phyloP scores from a whole-genome alignment of 2,329 filamentous ascomycete species.

The Penicillium olsonii region DNA sequence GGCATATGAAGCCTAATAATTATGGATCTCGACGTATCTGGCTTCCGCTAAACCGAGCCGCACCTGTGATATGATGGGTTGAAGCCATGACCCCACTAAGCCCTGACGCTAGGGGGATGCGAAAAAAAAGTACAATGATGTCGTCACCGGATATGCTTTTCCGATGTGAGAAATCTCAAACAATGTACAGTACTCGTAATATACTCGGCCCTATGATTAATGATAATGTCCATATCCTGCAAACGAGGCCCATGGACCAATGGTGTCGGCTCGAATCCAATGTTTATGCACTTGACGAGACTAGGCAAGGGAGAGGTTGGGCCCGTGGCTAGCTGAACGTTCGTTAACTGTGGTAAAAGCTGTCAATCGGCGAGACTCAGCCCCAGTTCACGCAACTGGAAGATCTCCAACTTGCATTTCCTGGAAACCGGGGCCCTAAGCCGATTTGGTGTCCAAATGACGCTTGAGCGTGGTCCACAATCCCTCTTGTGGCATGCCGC shows the following conservation, averaged over 20 bases:
- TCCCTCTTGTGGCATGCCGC: conserved; percentile 17
- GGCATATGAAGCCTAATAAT: background rate
- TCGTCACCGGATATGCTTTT: background rate
- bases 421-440: conserved; percentile 22
- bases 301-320: background rate
- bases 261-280: background rate
- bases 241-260: background rate
- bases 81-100: background rate
- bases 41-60: background rate
- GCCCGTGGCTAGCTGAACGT: conserved; percentile 17
- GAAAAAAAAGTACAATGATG: background rate
- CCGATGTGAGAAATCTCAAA: background rate
- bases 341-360: background rate
- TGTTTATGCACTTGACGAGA: background rate
- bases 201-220: background rate
- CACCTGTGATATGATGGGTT: background rate
- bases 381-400: conserved; percentile 8
- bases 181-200: background rate
- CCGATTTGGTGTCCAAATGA: conserved; percentile 13
- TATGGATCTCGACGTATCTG: background rate
- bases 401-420: conserved; percentile 29
- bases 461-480: conserved; percentile 10
- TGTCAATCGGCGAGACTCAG: background rate
- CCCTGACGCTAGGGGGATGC: background rate
- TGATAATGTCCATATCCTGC: background rate